Conservation (phyloP, 2,329 filamentous ascomycete genomes). For the Neospermospora avenae region DNA sequence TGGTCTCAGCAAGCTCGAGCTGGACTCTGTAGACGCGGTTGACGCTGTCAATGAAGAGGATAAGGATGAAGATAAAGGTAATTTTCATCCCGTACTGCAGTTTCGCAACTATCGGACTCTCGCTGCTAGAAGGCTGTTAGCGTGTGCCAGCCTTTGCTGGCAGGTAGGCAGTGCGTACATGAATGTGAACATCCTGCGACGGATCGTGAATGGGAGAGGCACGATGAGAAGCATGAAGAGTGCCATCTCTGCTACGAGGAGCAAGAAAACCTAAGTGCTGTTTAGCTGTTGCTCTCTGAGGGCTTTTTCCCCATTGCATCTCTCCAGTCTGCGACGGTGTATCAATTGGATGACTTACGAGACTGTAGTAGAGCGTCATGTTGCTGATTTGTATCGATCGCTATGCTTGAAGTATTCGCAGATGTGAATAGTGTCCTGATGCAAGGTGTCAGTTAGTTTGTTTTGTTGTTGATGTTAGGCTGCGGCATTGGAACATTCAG, state of each 20-base stretch:
- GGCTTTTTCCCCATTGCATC: neutral
- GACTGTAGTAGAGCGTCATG: slow-evolving; percentile 51
- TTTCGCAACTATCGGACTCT: slow-evolving; percentile 67
- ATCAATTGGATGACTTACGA: slow-evolving; percentile 38
- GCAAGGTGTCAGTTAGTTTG: slow-evolving; percentile 23
- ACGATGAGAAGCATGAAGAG: slow-evolving; percentile 78
- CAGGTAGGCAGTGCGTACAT: slow-evolving; percentile 74
- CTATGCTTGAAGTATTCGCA: slow-evolving; percentile 8
- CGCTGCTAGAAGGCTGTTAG: slow-evolving; percentile 29
- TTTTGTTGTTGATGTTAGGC: slow-evolving; percentile 12
- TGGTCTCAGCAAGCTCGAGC: slow-evolving; percentile 73
- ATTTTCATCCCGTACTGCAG: slow-evolving; percentile 98
- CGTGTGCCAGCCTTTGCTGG: neutral
- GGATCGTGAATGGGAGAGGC: slow-evolving; percentile 75
- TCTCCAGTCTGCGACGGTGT: neutral
- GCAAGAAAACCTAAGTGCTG: slow-evolving; percentile 67
- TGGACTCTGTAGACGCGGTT: slow-evolving; percentile 95
- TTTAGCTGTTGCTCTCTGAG: slow-evolving; percentile 12
- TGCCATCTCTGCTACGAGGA: slow-evolving; percentile 79
- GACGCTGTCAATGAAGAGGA: slow-evolving; percentile 96
- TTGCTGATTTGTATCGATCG: slow-evolving; percentile 28
- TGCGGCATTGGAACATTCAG: neutral
- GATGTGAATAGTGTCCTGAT: slow-evolving; percentile 26
- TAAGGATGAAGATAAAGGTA: slow-evolving; percentile 97
- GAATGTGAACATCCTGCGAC: slow-evolving; percentile 53